Evolutionary conservation across 2,329 filamentous ascomycete species (phyloP).

Genomic region (Alternaria atra): DNA sequence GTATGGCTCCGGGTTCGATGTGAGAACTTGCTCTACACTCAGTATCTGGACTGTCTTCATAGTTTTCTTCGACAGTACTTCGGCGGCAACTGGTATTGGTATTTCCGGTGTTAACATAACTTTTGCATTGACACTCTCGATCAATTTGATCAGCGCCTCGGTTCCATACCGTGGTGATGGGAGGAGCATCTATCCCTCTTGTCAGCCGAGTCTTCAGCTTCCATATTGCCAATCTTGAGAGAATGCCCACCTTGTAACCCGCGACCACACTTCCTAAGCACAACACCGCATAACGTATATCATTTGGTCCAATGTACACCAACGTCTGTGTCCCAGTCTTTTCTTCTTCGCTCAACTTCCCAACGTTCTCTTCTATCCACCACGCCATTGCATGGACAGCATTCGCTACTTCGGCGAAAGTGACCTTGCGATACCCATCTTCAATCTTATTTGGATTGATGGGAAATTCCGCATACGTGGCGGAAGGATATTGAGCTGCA

Average conservation of each 20-base stretch:
- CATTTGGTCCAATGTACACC: slow-evolving; percentile 43
- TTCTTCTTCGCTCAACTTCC: slow-evolving; percentile 26
- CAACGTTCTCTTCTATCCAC: slow-evolving; percentile 39
- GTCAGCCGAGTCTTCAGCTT: neutral
- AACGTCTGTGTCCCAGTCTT: slow-evolving; percentile 35
- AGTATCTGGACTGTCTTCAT: slow-evolving; percentile 27
- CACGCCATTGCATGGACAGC: slow-evolving; percentile 37
- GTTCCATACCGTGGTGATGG: slow-evolving; percentile 33
- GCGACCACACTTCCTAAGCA: slow-evolving; percentile 53
- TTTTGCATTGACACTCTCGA: slow-evolving; percentile 28
- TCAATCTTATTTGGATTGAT: slow-evolving; percentile 5
- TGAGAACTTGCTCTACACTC: slow-evolving; percentile 25
- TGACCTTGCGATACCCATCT: slow-evolving; percentile 42
- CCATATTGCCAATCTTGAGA: neutral
- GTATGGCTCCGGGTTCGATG: slow-evolving; percentile 17
- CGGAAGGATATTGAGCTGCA: slow-evolving; percentile 2
- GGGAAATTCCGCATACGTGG: slow-evolving; percentile 17
- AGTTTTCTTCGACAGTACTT: slow-evolving; percentile 21
- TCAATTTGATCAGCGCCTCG: slow-evolving; percentile 27
- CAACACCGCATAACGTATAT: slow-evolving; percentile 49
- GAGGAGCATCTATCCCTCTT: slow-evolving; percentile 22
- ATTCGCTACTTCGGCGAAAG: slow-evolving; percentile 34
- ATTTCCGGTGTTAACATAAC: slow-evolving; percentile 25
- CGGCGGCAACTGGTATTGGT: slow-evolving; percentile 18
- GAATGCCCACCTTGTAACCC: slow-evolving; percentile 46